Percentiles rank a stretch among this genome's conserved stretches.
Evolutionary conservation across 2,329 filamentous ascomycete genomes (phyloP).

Genomic region (Aphanoascus verrucosus): DNA sequence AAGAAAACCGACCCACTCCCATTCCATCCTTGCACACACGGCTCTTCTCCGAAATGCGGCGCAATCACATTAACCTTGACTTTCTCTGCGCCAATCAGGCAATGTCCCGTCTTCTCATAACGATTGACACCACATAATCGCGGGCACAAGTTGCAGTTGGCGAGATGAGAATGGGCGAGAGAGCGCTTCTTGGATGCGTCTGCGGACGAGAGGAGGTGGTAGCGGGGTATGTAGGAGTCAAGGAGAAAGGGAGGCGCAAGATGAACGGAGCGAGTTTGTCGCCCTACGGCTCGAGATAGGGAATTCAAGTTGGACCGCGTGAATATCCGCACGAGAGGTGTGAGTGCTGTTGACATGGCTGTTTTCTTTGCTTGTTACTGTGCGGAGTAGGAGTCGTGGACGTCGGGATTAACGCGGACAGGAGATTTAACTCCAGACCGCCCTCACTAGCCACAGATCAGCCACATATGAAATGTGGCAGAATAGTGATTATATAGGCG

Average conservation of each 20-base stretch:
- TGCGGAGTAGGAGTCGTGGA: neutral
- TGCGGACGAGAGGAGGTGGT: slow-evolving; percentile 55
- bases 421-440: no score
- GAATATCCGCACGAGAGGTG: neutral
- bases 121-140: slow-evolving; percentile 67
- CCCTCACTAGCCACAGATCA: no score
- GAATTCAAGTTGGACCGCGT: neutral
- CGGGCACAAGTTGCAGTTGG: slow-evolving; percentile 72
- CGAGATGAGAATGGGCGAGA: slow-evolving; percentile 61
- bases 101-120: slow-evolving; percentile 67
- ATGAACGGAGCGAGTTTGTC: slow-evolving; percentile 12
- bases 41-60: slow-evolving; percentile 76
- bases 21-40: slow-evolving; percentile 71
- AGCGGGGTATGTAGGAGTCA: slow-evolving; percentile 62
- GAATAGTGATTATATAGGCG: no score
- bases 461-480: no score
- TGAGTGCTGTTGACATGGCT: neutral
- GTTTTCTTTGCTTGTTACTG: neutral
- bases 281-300: neutral
- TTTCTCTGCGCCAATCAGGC: slow-evolving; percentile 60
- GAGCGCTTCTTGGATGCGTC: slow-evolving; percentile 65
- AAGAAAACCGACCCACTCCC: slow-evolving; percentile 76
- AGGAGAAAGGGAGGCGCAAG: slow-evolving; percentile 58
- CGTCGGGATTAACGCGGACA: neutral
- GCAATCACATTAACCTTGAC: slow-evolving; percentile 76